phyloP scores from a whole-genome alignment of 805 yeast species.

The Candida andamanensis region DNA sequence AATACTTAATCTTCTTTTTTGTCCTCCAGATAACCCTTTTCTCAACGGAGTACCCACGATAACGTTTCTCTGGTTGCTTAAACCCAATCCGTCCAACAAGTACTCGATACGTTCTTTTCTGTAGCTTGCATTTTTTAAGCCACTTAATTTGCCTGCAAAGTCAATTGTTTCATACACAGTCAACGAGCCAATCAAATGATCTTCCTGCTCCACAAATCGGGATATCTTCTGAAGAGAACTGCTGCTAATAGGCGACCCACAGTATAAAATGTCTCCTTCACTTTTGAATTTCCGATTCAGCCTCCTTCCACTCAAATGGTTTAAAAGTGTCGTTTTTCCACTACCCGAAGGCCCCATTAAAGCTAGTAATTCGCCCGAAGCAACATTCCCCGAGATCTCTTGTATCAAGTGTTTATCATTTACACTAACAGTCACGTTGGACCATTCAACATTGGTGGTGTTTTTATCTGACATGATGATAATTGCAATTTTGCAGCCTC shows the following conservation, averaged over 20 bases:
- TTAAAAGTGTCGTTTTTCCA: constrained; percentile 39
- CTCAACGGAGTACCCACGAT: constrained; percentile 36
- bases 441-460: too few species aligned
- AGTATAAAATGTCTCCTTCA: constrained; percentile 50
- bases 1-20: constrained; percentile 76
- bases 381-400: constrained; percentile 22
- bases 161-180: constrained; percentile 75
- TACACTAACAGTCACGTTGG: constrained; percentile 1
- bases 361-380: constrained; percentile 48
- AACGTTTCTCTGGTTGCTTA: constrained; percentile 71
- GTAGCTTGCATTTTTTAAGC: not conserved
- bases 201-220: constrained; percentile 81
- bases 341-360: constrained; percentile 53
- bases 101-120: constrained; percentile 44
- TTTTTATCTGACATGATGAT: too few species aligned
- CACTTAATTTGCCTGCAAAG: constrained; percentile 57
- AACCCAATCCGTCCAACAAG: constrained; percentile 60
- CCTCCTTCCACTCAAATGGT: constrained; percentile 47
- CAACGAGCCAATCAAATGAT: constrained; percentile 60
- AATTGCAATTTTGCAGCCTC: too few species aligned
- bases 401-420: constrained; percentile 13
- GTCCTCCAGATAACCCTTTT: constrained; percentile 47
- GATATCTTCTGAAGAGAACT: constrained; percentile 33
- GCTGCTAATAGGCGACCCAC: constrained; percentile 47
- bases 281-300: constrained; percentile 37